Percentiles rank a stretch among this genome's conserved stretches.
phyloP scores from a whole-genome alignment of 768 basidiomycete species.

The Russula sp. region DNA sequence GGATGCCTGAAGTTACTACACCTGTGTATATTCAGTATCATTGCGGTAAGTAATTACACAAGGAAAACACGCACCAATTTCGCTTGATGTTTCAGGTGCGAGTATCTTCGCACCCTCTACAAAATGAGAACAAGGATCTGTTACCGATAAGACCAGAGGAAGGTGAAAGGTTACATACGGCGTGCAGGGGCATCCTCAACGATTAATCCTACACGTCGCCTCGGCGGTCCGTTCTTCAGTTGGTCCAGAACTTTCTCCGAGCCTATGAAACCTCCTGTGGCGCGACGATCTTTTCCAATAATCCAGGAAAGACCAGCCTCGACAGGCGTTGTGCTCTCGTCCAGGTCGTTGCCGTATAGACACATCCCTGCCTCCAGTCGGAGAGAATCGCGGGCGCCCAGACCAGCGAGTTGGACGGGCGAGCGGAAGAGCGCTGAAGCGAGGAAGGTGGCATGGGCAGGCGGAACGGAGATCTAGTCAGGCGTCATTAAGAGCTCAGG shows the following conservation, averaged over 20 bases:
- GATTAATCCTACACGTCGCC: conserved; percentile 74
- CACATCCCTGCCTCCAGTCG: conserved; percentile 96
- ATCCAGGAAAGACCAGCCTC: conserved; percentile 94
- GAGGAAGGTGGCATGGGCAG: conserved; percentile 64
- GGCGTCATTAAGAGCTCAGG: neutral
- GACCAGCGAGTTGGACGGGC: conserved; percentile 76
- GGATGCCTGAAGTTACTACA: conserved; percentile 88
- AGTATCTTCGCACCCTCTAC: conserved; percentile 77
- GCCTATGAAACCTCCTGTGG: conserved; percentile 70
- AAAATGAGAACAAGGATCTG: conserved; percentile 8
- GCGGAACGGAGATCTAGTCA: conserved; percentile 80
- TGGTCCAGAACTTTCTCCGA: conserved; percentile 66
- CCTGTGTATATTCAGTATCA: conserved; percentile 37
- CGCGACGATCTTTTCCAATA: conserved; percentile 82
- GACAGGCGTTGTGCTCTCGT: conserved; percentile 79
- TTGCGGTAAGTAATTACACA: neutral
- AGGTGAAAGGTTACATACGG: conserved; percentile 41
- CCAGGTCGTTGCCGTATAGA: conserved; percentile 89
- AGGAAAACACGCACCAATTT: conserved; percentile 48
- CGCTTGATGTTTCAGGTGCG: conserved; percentile 45
- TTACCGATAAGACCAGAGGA: neutral
- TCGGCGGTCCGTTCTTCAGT: conserved; percentile 70
- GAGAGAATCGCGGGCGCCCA: conserved; percentile 91
- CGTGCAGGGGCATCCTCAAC: conserved; percentile 84
- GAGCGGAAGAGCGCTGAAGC: conserved; percentile 56